phyloP scores from a whole-genome alignment of 495 filamentous ascomycete genomes.

The Staphylotrichum longicolle region DNA sequence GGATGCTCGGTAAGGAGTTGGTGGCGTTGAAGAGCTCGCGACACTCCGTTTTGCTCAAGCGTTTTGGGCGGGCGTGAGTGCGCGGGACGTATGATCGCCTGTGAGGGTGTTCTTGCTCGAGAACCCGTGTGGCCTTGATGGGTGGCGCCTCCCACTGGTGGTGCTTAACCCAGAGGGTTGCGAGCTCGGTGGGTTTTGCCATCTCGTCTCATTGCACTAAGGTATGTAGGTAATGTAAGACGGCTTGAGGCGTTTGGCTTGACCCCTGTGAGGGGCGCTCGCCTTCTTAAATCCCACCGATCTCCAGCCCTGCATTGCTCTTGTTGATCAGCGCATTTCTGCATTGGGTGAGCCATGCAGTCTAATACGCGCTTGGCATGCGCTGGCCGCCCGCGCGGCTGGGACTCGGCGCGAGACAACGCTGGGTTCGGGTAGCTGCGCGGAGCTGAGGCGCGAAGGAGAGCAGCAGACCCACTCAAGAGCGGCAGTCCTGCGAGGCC shows the following conservation, averaged over 20 bases:
- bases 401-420: not conserved
- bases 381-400: not conserved
- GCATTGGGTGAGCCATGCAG: not conserved
- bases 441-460: constrained; percentile 8
- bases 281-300: not conserved
- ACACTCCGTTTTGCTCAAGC: constrained; percentile 11
- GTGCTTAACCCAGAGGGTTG: not conserved
- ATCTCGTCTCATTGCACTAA: not conserved
- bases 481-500: constrained; percentile 7
- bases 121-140: not conserved
- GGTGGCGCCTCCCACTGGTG: not conserved
- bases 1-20: constrained; percentile 13
- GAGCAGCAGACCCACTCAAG: not conserved
- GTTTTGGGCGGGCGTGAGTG: constrained; percentile 4
- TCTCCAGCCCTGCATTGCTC: constrained; percentile 5
- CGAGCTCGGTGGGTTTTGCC: not conserved
- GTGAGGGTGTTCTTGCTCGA: not conserved
- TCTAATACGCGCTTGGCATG: constrained; percentile 1
- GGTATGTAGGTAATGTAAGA: no score
- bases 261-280: not conserved
- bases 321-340: constrained; percentile 2
- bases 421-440: not conserved
- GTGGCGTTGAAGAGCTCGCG: constrained; percentile 15
- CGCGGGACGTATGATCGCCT: constrained; percentile 1
- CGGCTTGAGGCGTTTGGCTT: not conserved